Evolutionary conservation across 1,139 yeast species (phyloP).

Genomic region (Geotrichum aggregatum): DNA sequence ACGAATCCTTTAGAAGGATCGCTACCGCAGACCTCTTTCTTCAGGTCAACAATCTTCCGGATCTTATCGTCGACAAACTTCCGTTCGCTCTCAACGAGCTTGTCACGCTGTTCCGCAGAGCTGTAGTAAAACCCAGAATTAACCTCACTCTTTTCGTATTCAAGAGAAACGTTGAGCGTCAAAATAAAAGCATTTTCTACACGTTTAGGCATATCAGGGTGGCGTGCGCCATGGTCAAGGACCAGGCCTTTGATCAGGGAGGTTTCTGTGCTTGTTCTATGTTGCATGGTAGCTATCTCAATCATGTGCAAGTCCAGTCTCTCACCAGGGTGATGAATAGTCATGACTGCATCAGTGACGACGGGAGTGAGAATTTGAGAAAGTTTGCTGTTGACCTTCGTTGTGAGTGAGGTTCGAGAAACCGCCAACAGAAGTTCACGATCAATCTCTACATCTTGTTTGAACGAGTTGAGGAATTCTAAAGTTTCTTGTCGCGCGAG

Average conservation of each 20-base stretch:
- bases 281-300: constrained; percentile 98
- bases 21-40: constrained; percentile 82
- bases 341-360: constrained; percentile 91
- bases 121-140: constrained; percentile 95
- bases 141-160: constrained; percentile 96
- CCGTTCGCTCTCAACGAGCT: constrained; percentile 89
- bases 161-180: constrained; percentile 88
- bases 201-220: constrained; percentile 96
- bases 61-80: constrained; percentile 92
- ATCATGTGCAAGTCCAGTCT: constrained; percentile 90
- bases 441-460: constrained; percentile 49
- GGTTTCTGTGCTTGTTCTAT: constrained; percentile 79
- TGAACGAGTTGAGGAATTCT: constrained; percentile 61
- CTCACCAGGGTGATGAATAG: constrained; percentile 56
- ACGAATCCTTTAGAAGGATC: constrained; percentile 79
- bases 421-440: constrained; percentile 87
- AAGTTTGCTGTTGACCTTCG: constrained; percentile 75
- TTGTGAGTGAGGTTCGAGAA: constrained; percentile 81
- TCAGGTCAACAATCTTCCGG: constrained; percentile 84
- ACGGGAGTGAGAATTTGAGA: constrained; percentile 84
- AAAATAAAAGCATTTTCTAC: constrained; percentile 79
- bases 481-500: constrained; percentile 74
- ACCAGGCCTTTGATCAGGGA: constrained; percentile 83
- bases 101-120: constrained; percentile 92
- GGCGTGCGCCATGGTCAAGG: constrained; percentile 97